Conservation (phyloP, 495 filamentous ascomycete species). For the Xylaria nigripes region DNA sequence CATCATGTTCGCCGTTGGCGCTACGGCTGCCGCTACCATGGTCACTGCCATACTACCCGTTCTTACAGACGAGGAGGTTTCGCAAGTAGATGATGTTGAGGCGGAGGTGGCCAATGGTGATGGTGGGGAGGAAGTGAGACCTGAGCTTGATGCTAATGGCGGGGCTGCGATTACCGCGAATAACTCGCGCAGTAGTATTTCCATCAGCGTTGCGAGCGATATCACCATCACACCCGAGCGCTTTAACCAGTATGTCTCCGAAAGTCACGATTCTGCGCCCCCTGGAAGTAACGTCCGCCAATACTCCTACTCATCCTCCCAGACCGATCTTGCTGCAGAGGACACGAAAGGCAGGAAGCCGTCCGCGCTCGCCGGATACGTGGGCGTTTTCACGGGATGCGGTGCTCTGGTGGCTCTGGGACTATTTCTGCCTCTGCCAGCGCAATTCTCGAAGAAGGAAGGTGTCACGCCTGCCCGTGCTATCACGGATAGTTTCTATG, state of each 20-base stretch:
- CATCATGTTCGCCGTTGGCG: conserved; percentile 82
- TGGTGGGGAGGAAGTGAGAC: conserved; percentile 5
- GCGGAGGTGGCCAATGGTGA: neutral
- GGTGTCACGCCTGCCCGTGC: conserved; percentile 60
- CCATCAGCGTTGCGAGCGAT: conserved; percentile 53
- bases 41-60: conserved; percentile 90
- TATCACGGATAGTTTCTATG: conserved; percentile 74
- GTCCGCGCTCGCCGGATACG: conserved; percentile 71
- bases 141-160: neutral
- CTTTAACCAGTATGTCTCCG: conserved; percentile 19
- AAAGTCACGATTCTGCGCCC: neutral
- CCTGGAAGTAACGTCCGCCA: conserved; percentile 7
- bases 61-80: conserved; percentile 51
- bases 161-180: neutral
- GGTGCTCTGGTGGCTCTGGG: conserved; percentile 77
- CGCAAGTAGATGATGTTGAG: conserved; percentile 12
- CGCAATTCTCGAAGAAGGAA: conserved; percentile 56
- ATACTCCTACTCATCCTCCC: conserved; percentile 7
- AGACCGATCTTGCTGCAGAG: conserved; percentile 13
- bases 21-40: conserved; percentile 89
- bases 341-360: conserved; percentile 30
- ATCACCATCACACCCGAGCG: conserved; percentile 54
- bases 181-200: conserved; percentile 30
- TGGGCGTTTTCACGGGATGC: conserved; percentile 86
- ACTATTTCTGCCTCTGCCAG: conserved; percentile 79